Evolutionary conservation across 1,284 basidiomycete species (phyloP).

Genomic region (Heterobasidion irregulare): DNA sequence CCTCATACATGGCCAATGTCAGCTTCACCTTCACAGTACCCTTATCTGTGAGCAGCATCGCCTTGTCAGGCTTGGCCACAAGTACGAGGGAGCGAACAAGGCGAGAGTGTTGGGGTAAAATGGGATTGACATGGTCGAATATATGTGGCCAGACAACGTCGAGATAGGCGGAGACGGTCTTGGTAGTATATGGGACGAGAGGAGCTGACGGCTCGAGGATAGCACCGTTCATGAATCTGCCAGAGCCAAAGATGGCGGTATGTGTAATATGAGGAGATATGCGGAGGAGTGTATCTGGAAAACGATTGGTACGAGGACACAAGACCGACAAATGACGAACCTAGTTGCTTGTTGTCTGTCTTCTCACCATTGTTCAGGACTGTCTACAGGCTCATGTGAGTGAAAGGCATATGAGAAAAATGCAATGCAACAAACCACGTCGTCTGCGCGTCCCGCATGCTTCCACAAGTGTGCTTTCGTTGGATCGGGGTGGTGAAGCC

Average conservation of each 20-base stretch:
- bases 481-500: background rate
- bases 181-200: background rate
- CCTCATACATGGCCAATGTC: constrained; percentile 10
- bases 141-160: constrained; percentile 9
- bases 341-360: constrained; percentile 15
- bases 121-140: constrained; percentile 9
- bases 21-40: constrained; percentile 10
- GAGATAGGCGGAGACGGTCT: constrained; percentile 1
- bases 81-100: constrained; percentile 14
- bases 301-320: background rate
- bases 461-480: constrained; percentile 5
- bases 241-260: constrained; percentile 12
- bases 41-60: constrained; percentile 13
- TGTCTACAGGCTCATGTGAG: constrained; percentile 3
- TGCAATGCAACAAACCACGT: background rate
- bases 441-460: constrained; percentile 5
- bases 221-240: constrained; percentile 11
- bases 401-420: background rate
- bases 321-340: constrained; percentile 3
- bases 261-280: constrained; percentile 6
- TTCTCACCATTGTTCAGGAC: constrained; percentile 16
- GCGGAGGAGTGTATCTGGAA: constrained; percentile 8
- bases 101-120: constrained; percentile 15
- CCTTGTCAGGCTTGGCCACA: constrained; percentile 11
- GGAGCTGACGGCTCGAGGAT: constrained; percentile 7